These are phyloP conservation scores for Ceraceosorus guamensis DNA, from an alignment of 1,284 basidiomycete species.

Conservation along the genomic window DNA sequence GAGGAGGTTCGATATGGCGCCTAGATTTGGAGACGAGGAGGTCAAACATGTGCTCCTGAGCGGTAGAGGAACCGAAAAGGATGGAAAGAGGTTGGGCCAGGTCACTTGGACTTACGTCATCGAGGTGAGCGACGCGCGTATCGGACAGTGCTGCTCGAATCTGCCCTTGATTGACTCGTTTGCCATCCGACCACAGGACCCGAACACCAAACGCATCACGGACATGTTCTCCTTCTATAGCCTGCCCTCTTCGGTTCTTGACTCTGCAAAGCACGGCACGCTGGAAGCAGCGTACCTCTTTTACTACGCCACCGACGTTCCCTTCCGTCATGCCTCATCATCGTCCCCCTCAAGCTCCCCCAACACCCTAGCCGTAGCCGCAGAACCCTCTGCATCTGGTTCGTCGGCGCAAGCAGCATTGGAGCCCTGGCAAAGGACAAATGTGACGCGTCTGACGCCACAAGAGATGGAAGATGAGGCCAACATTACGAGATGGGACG, in stretches of 20 bases:
- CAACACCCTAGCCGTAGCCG: constrained; percentile 1
- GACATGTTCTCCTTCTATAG: constrained; percentile 97
- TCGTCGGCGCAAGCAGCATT: neutral
- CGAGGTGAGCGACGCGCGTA: constrained; percentile 59
- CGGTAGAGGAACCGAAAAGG: constrained; percentile 61
- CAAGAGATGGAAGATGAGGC: constrained; percentile 32
- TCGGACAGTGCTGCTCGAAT: neutral
- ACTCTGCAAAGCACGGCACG: constrained; percentile 53
- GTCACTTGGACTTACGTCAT: constrained; percentile 96
- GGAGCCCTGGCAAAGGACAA: constrained; percentile 22
- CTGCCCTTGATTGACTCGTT: neutral
- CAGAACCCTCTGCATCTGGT: constrained; percentile 1
- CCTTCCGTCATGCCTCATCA: too few species aligned
- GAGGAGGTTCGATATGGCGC: constrained; percentile 75
- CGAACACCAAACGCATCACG: constrained; percentile 71
- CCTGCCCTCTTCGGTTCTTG: constrained; percentile 82
- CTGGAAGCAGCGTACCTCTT: constrained; percentile 87
- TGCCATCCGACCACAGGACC: constrained; percentile 57
- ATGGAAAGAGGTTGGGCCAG: constrained; percentile 57
- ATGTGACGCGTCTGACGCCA: constrained; percentile 23
- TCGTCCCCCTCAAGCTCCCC: too few species aligned
- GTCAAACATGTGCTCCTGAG: constrained; percentile 79
- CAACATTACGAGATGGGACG: constrained; percentile 21
- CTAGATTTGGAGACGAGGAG: constrained; percentile 72
- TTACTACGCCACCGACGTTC: constrained; percentile 61